Evolutionary conservation across 345 rosid genomes (phyloP).

Genomic region (Salix viminalis): DNA sequence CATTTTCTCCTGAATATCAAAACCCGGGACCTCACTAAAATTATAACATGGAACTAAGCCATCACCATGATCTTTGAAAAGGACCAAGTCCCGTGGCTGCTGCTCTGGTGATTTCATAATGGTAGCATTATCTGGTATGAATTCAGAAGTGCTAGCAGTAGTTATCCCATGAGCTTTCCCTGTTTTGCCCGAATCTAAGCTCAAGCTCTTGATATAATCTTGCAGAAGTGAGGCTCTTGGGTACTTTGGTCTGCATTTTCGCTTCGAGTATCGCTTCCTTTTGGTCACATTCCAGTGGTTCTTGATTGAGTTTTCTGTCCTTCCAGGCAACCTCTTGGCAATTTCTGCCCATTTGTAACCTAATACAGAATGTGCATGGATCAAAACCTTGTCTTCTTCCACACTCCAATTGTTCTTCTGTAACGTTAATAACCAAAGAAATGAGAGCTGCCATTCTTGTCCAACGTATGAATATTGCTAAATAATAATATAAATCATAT

Average conservation of each 20-base stretch:
- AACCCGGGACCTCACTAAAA: conserved; percentile 44
- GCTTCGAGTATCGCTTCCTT: conserved; percentile 75
- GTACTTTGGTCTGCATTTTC: conserved; percentile 75
- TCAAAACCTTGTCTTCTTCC: conserved; percentile 77
- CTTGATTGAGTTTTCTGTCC: conserved; percentile 98
- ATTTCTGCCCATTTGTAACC: conserved; percentile 99
- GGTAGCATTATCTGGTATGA: background rate
- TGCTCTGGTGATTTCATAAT: background rate
- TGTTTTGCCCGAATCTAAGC: conserved; percentile 31
- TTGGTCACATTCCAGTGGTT: conserved; percentile 99
- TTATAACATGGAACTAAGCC: conserved; percentile 47
- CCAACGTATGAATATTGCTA: background rate
- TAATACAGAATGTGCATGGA: conserved; percentile 67
- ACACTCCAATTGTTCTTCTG: conserved; percentile 93
- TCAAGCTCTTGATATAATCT: conserved; percentile 86
- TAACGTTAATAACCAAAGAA: background rate
- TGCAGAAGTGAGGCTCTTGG: conserved; percentile 74
- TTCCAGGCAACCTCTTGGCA: conserved; percentile 82
- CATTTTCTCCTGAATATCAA: conserved; percentile 57
- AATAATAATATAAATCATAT: too few relatives aligned
- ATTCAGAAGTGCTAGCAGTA: background rate
- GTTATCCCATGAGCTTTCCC: conserved; percentile 19
- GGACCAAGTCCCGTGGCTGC: conserved; percentile 1
- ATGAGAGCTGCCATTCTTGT: background rate
- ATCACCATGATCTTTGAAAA: conserved; percentile 36